A percentile compares a stretch with the other conserved stretches of the same genome.
Evolutionary conservation across 2,329 filamentous ascomycete species (phyloP).

Genomic region (Diaporthe vexans): DNA sequence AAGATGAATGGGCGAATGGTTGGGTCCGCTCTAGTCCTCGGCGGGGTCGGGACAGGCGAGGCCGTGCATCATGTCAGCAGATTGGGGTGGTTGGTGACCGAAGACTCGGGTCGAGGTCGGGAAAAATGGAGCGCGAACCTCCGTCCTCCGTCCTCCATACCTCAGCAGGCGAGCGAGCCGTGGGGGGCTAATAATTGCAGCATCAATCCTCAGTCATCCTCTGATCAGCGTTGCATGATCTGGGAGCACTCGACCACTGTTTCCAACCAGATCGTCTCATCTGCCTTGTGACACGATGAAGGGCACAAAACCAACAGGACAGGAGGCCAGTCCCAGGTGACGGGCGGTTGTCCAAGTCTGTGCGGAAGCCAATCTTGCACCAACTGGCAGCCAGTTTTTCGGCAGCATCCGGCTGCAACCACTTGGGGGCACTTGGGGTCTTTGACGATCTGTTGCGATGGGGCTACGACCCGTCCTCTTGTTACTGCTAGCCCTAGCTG

Average conservation of each 20-base stretch:
- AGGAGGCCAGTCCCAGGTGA: neutral
- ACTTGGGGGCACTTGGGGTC: neutral
- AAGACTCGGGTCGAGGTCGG: conserved; percentile 17
- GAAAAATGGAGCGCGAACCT: conserved; percentile 31
- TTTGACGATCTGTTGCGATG: conserved; percentile 12
- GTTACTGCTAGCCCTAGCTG: conserved; percentile 7
- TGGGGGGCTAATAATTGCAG: neutral
- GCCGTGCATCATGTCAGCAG: conserved; percentile 8
- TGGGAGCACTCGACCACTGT: neutral
- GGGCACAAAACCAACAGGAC: neutral
- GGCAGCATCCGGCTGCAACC: conserved; percentile 27
- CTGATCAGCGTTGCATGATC: neutral
- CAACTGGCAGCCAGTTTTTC: conserved; percentile 15
- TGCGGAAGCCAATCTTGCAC: conserved; percentile 27
- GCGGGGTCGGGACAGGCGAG: conserved; percentile 15
- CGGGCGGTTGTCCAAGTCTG: conserved; percentile 11
- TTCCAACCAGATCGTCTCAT: neutral
- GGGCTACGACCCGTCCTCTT: neutral
- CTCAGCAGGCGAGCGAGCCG: neutral
- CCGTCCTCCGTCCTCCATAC: neutral
- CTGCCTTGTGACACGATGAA: neutral
- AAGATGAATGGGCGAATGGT: neutral
- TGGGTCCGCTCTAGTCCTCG: neutral
- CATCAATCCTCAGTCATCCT: neutral
- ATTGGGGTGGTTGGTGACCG: neutral